These are phyloP conservation scores for Thuja plicata DNA, from an alignment of 83 land plant genomes.

Conservation along the genomic window DNA sequence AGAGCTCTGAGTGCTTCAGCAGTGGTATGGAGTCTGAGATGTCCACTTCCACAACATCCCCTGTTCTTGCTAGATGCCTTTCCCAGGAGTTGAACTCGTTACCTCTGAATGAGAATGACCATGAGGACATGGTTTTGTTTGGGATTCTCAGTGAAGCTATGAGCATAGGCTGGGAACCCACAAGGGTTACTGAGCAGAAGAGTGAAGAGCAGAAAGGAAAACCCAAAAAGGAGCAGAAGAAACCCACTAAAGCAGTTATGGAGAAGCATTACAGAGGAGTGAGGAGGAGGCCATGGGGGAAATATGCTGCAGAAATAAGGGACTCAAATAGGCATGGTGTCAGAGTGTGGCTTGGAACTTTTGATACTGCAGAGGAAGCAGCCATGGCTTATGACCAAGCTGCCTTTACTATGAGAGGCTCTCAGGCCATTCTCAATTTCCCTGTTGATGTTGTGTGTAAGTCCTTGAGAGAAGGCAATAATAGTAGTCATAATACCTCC, in stretches of 20 bases:
- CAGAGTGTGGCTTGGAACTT: constrained; percentile 32
- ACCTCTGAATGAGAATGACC: constrained; percentile 34
- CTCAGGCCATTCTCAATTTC: constrained; percentile 26
- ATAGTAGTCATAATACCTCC: no score
- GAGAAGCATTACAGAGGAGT: constrained; percentile 26
- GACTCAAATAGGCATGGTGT: constrained; percentile 25
- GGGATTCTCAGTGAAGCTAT: constrained; percentile 22
- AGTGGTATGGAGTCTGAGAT: background rate
- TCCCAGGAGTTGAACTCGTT: constrained; percentile 4
- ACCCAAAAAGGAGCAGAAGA: background rate
- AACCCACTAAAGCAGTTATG: background rate
- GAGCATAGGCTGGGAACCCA: constrained; percentile 18
- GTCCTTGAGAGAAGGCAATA: background rate
- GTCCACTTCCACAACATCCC: background rate
- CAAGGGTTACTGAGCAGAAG: background rate
- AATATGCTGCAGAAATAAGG: constrained; percentile 30
- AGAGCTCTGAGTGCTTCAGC: background rate
- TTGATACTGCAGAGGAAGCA: constrained; percentile 30
- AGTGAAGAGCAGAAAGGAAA: background rate
- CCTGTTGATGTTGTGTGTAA: background rate
- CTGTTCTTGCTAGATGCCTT: background rate
- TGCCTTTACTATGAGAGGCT: constrained; percentile 29
- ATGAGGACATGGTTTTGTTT: constrained; percentile 28
- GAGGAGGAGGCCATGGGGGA: constrained; percentile 35
- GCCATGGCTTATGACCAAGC: constrained; percentile 35